Evolutionary conservation across 2,329 filamentous ascomycete genomes (phyloP).

Genomic region (Colletotrichum tamarilloi): DNA sequence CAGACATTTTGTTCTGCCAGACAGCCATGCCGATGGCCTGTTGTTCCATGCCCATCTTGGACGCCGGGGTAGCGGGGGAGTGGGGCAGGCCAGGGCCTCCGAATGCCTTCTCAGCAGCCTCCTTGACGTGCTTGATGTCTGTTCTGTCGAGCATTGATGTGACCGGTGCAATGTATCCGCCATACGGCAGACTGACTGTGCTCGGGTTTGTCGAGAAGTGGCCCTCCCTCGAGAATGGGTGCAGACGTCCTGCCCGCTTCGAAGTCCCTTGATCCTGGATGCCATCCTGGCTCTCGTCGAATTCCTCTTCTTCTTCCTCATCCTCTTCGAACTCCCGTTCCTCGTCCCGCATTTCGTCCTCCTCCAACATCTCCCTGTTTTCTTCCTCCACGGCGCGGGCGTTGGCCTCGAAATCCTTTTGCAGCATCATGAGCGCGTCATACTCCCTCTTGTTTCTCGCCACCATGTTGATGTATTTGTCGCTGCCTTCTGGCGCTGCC

Average conservation of each 20-base stretch:
- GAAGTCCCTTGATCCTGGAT: conserved; percentile 26
- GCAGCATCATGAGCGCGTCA: conserved; percentile 64
- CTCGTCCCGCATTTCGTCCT: conserved; percentile 53
- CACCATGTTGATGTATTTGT: conserved; percentile 57
- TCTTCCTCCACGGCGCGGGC: conserved; percentile 46
- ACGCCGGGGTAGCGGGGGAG: conserved; percentile 76
- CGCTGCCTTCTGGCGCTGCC: conserved; percentile 51
- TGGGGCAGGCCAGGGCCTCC: conserved; percentile 81
- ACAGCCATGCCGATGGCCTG: conserved; percentile 73
- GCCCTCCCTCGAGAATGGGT: conserved; percentile 80
- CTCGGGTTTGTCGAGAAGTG: conserved; percentile 78
- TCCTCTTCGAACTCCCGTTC: conserved; percentile 42
- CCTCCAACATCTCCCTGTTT: conserved; percentile 45
- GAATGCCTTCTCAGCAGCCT: conserved; percentile 78
- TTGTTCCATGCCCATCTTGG: conserved; percentile 68
- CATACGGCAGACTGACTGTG: conserved; percentile 79
- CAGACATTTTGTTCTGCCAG: conserved; percentile 73
- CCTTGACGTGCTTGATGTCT: conserved; percentile 79
- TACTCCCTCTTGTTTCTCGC: conserved; percentile 67
- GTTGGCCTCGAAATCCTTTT: conserved; percentile 65
- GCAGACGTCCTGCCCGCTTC: conserved; percentile 64
- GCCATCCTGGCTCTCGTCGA: conserved; percentile 45
- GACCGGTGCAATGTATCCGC: conserved; percentile 77
- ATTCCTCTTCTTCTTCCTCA: conserved; percentile 44
- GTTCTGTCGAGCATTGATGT: conserved; percentile 73